Evolutionary conservation across 192 early-diverging fungal species (phyloP).

Genomic region (Kickxella alabastrina): DNA sequence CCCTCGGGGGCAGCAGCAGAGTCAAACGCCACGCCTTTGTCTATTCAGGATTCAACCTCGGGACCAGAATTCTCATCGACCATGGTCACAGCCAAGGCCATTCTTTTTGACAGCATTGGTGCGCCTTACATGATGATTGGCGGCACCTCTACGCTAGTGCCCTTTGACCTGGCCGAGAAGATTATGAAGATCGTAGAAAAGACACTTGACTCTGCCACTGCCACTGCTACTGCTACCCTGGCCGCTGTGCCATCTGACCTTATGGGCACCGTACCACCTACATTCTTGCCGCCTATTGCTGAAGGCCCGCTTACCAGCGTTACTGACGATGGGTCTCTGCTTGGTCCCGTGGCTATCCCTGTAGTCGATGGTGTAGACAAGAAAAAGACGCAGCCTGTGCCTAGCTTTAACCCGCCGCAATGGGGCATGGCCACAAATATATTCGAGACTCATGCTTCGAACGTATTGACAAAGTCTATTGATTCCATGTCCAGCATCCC

Average conservation of each 20-base stretch:
- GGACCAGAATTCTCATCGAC: neutral
- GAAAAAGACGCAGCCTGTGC: neutral
- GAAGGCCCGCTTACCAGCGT: neutral
- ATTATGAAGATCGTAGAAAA: slow-evolving; percentile 31
- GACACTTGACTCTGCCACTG: neutral
- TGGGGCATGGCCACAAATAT: slow-evolving; percentile 10
- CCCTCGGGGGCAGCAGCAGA: neutral
- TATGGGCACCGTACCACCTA: neutral
- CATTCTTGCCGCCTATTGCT: neutral
- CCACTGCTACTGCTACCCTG: neutral
- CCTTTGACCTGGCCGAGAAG: slow-evolving; percentile 33
- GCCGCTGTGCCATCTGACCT: neutral
- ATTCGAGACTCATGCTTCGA: slow-evolving; percentile 13
- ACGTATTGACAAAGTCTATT: slow-evolving; percentile 4
- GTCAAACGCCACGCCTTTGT: neutral
- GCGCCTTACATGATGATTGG: slow-evolving; percentile 32
- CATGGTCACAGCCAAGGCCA: slow-evolving; percentile 15
- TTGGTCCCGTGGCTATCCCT: slow-evolving; percentile 25
- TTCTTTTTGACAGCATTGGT: slow-evolving; percentile 43
- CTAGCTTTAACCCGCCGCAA: slow-evolving; percentile 5
- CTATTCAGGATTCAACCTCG: neutral
- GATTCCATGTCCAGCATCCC: too few species aligned
- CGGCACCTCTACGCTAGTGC: slow-evolving; percentile 28
- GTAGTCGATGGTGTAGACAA: slow-evolving; percentile 21
- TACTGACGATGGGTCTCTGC: slow-evolving; percentile 5